These are phyloP conservation scores for Ceratobasidium sp. DNA, from an alignment of 1,284 basidiomycete genomes.

Conservation along the genomic window DNA sequence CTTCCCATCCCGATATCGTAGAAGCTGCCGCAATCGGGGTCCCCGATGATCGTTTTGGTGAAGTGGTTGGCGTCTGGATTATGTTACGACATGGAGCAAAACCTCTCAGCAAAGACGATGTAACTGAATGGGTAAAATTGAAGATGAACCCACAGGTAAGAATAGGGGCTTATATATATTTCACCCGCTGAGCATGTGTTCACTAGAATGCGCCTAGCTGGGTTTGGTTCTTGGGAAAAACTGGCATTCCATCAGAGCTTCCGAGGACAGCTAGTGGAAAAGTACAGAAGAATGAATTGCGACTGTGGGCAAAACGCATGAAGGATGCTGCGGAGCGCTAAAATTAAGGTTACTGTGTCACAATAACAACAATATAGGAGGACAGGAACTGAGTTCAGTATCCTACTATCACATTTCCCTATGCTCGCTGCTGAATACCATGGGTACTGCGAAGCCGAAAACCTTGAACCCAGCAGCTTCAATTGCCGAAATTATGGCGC, in stretches of 20 bases:
- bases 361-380: too few species aligned
- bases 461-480: neutral
- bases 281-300: conserved; percentile 78
- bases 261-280: conserved; percentile 91
- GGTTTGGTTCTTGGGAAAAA: conserved; percentile 83
- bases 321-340: neutral
- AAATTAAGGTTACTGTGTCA: too few species aligned
- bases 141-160: conserved; percentile 78
- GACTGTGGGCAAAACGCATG: conserved; percentile 49
- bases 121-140: conserved; percentile 60
- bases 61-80: conserved; percentile 82
- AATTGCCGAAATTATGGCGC: neutral
- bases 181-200: neutral
- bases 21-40: conserved; percentile 81
- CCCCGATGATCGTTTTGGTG: conserved; percentile 72
- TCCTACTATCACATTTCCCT: neutral
- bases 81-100: conserved; percentile 56
- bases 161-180: neutral
- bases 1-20: conserved; percentile 65
- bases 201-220: conserved; percentile 74
- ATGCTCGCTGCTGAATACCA: neutral
- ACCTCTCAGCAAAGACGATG: conserved; percentile 57
- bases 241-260: conserved; percentile 62
- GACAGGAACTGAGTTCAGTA: neutral
- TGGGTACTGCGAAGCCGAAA: conserved; percentile 17